A percentile compares a stretch with the other conserved stretches of the same genome.
Evolutionary conservation across 495 filamentous ascomycete species (phyloP).

Genomic region (Neurospora tetraspora): DNA sequence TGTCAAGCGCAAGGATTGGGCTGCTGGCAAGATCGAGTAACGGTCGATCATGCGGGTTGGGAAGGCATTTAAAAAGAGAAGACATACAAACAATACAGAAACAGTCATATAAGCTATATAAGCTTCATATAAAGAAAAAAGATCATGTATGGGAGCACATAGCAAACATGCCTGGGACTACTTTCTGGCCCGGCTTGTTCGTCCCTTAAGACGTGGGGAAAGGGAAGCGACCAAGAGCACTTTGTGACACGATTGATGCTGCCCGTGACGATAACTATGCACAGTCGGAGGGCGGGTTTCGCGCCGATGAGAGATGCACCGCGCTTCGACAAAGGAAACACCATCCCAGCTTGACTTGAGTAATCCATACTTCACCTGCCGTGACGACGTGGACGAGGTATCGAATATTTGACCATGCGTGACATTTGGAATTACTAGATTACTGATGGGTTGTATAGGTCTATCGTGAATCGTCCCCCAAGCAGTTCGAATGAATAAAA

Average conservation of each 20-base stretch:
- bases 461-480: constrained; percentile 23
- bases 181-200: background rate
- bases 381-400: background rate
- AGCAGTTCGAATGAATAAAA: background rate
- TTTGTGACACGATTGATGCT: background rate
- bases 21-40: constrained; percentile 48
- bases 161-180: background rate
- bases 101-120: background rate
- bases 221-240: background rate
- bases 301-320: background rate
- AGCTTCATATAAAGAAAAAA: constrained; percentile 1
- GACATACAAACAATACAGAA: background rate
- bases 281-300: background rate
- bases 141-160: background rate
- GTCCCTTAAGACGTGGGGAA: background rate
- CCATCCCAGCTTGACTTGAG: background rate
- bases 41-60: background rate
- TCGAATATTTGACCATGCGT: background rate
- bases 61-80: background rate
- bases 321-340: background rate
- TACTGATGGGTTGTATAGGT: constrained; percentile 24
- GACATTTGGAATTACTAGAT: constrained; percentile 25
- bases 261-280: background rate
- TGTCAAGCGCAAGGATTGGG: constrained; percentile 58
- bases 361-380: too few species aligned